Conservation (phyloP, 192 early-diverging fungal species). For the Coemansia sp. region DNA sequence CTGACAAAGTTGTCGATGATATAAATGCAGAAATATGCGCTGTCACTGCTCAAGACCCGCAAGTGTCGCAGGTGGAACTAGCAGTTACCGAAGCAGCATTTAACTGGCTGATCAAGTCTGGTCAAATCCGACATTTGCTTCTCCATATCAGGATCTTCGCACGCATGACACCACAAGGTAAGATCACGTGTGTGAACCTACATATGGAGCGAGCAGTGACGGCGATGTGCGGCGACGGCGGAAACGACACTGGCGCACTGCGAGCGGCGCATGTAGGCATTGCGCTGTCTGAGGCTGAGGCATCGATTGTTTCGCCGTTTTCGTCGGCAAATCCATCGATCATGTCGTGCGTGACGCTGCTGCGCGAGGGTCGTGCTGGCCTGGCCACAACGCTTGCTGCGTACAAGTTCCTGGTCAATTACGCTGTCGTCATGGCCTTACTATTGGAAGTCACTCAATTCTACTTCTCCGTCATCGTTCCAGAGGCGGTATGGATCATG, state of each 20-base stretch:
- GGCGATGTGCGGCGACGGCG: background rate
- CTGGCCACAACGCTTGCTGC: constrained; percentile 66
- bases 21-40: background rate
- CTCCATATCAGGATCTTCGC: background rate
- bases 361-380: background rate
- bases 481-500: constrained; percentile 63
- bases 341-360: background rate
- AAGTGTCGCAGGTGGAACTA: background rate
- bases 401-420: constrained; percentile 62
- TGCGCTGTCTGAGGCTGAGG: background rate
- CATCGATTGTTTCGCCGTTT: background rate
- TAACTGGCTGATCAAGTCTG: background rate
- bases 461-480: constrained; percentile 63
- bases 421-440: constrained; percentile 58
- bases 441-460: constrained; percentile 57
- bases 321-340: background rate
- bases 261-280: background rate
- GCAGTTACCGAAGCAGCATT: background rate
- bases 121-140: background rate
- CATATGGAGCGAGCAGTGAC: background rate
- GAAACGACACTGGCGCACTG: background rate
- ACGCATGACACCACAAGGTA: background rate
- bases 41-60: background rate
- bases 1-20: background rate
- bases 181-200: background rate